phyloP scores from a whole-genome alignment of 164 flowering plant species.

The Tetracentron sinense region DNA sequence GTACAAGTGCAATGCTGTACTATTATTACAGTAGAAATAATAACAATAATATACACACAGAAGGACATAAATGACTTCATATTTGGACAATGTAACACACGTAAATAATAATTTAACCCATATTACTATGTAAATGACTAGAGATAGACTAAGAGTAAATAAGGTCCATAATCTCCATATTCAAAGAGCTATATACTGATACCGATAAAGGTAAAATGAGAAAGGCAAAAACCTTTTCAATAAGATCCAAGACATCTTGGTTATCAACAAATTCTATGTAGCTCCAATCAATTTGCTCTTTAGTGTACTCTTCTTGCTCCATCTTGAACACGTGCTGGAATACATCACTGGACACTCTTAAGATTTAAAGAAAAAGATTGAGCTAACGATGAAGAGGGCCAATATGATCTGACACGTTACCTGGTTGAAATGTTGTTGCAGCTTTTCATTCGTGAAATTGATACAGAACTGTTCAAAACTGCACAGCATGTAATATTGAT shows the following conservation, averaged over 20 bases:
- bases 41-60: no score
- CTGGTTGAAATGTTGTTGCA: slow-evolving; percentile 99
- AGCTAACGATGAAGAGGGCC: slow-evolving; percentile 6
- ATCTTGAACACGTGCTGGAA: slow-evolving; percentile 93
- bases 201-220: not conserved
- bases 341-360: slow-evolving; percentile 12
- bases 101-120: no score
- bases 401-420: slow-evolving; percentile 32
- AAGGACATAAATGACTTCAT: no score
- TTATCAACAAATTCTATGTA: slow-evolving; percentile 92
- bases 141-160: no score
- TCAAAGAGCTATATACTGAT: not conserved
- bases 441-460: no score
- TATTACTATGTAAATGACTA: no score
- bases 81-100: no score
- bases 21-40: no score
- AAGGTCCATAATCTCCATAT: not conserved
- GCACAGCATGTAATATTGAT: slow-evolving; percentile 20
- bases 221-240: no score
- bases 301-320: no score
- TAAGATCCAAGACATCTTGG: no score
- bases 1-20: no score
- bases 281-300: slow-evolving; percentile 90
- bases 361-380: slow-evolving; percentile 7
- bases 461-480: slow-evolving; percentile 99